Percentiles rank a stretch among this genome's conserved stretches.
Conservation (phyloP, 2,329 filamentous ascomycete genomes). For the Pseudomassariella vexata region DNA sequence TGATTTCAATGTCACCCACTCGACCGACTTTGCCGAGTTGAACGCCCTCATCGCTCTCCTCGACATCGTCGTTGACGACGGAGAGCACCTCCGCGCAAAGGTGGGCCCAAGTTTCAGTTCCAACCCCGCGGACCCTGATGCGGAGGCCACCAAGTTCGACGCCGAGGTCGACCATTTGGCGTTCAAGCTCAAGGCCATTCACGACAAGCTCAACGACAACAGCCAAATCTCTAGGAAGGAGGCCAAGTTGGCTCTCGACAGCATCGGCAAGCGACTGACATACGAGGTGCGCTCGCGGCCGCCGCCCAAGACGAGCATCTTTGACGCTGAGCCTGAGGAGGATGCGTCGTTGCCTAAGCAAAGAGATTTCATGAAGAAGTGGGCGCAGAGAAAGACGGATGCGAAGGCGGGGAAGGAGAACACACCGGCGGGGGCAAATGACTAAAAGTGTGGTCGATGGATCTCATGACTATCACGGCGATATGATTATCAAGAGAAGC, state of each 20-base stretch:
- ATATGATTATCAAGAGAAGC: no score
- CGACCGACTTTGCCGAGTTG: conserved; percentile 65
- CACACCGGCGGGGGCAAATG: no score
- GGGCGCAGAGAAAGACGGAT: conserved; percentile 14
- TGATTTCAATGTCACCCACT: conserved; percentile 45
- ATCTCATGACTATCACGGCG: no score
- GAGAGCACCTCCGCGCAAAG: conserved; percentile 15
- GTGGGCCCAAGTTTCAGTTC: conserved; percentile 8
- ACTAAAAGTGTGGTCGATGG: no score
- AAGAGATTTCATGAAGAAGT: conserved; percentile 45
- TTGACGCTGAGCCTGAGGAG: conserved; percentile 30
- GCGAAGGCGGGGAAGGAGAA: no score
- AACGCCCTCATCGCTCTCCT: conserved; percentile 61
- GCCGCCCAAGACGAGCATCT: conserved; percentile 47
- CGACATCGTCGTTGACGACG: conserved; percentile 69
- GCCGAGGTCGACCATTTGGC: conserved; percentile 62
- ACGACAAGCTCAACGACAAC: conserved; percentile 63
- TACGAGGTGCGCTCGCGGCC: conserved; percentile 64
- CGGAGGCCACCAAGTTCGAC: conserved; percentile 53
- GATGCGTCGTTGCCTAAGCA: conserved; percentile 36
- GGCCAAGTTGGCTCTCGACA: conserved; percentile 70
- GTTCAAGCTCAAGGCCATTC: conserved; percentile 49
- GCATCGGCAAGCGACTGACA: conserved; percentile 66
- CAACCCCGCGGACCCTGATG: conserved; percentile 14
- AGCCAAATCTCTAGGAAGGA: conserved; percentile 70